phyloP scores from a whole-genome alignment of 2,329 filamentous ascomycete species.

The Dactylella cylindrospora region DNA sequence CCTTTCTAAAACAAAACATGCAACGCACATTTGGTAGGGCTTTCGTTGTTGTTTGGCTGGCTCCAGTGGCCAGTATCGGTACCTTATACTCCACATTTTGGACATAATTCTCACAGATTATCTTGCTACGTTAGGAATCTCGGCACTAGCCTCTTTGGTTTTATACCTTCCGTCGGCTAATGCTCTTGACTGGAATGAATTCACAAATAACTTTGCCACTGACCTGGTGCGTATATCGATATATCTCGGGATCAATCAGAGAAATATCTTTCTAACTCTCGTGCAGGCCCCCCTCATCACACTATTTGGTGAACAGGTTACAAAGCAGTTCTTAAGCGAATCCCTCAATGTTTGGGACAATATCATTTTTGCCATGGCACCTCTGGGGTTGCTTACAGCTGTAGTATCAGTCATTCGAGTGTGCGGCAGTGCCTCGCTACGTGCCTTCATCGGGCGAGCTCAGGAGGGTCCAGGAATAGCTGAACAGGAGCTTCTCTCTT shows the following conservation, averaged over 20 bases:
- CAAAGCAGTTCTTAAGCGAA: constrained; percentile 50
- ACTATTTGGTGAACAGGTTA: constrained; percentile 50
- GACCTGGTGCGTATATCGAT: constrained; percentile 12
- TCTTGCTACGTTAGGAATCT: too few species aligned
- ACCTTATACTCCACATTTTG: too few species aligned
- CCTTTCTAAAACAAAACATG: too few species aligned
- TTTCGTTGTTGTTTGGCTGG: too few species aligned
- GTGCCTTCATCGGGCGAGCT: constrained; percentile 1
- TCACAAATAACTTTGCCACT: constrained; percentile 21
- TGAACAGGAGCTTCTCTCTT: neutral
- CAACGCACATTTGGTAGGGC: too few species aligned
- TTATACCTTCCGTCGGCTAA: neutral
- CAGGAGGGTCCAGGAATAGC: constrained; percentile 3
- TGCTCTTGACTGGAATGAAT: constrained; percentile 20
- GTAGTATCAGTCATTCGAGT: constrained; percentile 50
- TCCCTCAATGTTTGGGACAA: constrained; percentile 30
- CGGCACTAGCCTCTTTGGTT: too few species aligned
- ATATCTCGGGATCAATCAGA: too few species aligned
- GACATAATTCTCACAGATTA: too few species aligned
- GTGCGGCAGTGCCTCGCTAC: constrained; percentile 44
- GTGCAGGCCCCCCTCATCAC: constrained; percentile 41
- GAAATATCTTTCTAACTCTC: too few species aligned
- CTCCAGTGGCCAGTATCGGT: too few species aligned
- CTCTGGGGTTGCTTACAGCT: constrained; percentile 52
- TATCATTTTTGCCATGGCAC: constrained; percentile 37